Base-by-base conservation (phyloP, 2,329 filamentous ascomycete species). In the Didymella segeticola region DNA sequence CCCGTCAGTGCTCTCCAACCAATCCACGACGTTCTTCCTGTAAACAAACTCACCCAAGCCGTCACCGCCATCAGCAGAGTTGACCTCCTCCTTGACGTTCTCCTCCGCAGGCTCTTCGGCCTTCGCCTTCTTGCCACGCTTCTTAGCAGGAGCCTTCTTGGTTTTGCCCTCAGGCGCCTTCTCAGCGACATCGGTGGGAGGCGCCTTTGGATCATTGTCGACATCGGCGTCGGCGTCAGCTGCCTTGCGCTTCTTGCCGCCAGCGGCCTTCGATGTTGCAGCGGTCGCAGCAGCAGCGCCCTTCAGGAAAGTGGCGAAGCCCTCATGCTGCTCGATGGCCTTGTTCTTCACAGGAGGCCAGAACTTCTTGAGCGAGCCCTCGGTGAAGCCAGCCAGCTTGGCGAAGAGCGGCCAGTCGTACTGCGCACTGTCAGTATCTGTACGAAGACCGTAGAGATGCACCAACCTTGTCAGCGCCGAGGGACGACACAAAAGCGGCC, bases 291-390 rank as follows among this genome's bases (percentile, higher is more conserved):
- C 37, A 15, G 47, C 3, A 6, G 48, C 43, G 11, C 25, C 37
- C 11, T 37, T 37, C 11, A 58, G 31, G 39, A 45, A 72, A 15
- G 38, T 46, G 19, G 51, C 65, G 49, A 72, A 73, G 11, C 66
- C 63, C 0, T 52, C 30, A 27, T 70, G 48, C 8, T 51, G 37
- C 8, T 69, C 70, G 3, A 61, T 52, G 3, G 58, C 67, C 59
- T 71, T 72, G 52, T 57, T 64, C 64, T 73, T 74, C 42, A 70
- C 52, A 0, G 62, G 62, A 0, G 71, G 71, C 59, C 62, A 70
- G 36, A 72, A 66, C 63, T 74, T 74, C 62, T 70, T 69, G 38
- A 71, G 62, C 0, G 67, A 61, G 26, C 69, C 68, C 14, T 54
- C 54, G 0, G 70, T 73, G 57, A 71, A 68, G 36, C 64, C 62